Conservation (phyloP, 1,284 basidiomycete species). For the Apiotrichum siamense region DNA sequence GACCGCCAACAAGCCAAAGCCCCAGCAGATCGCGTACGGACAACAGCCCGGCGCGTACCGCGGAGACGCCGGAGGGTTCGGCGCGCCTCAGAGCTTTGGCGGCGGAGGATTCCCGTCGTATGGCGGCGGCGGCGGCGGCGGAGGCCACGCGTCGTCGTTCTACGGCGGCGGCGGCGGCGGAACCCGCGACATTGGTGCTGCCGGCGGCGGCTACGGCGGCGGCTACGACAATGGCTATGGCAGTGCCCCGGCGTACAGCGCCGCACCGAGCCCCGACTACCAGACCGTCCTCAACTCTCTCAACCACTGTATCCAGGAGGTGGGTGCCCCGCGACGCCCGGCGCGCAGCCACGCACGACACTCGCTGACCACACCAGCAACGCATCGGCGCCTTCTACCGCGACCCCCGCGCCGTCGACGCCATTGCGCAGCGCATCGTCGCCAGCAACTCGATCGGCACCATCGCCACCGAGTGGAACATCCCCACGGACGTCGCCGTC, state of each 20-base stretch:
- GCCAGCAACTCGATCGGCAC: slow-evolving; percentile 40
- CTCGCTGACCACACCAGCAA: slow-evolving; percentile 30
- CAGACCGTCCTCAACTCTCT: slow-evolving; percentile 17
- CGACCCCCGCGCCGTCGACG: slow-evolving; percentile 46
- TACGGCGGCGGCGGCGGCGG: slow-evolving; percentile 2
- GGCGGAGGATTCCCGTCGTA: not conserved
- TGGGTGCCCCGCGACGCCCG: slow-evolving; percentile 16
- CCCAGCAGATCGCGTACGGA: not conserved
- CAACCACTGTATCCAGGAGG: slow-evolving; percentile 46
- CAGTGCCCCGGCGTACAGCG: not conserved
- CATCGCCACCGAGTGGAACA: slow-evolving; percentile 47
- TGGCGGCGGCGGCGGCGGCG: slow-evolving; percentile 2
- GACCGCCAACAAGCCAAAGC: slow-evolving; percentile 9
- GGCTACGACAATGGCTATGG: not conserved
- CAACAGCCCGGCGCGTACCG: slow-evolving; percentile 1
- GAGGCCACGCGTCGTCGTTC: not conserved
- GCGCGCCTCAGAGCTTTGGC: too few species aligned
- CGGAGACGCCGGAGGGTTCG: not conserved
- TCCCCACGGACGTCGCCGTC: slow-evolving; percentile 47
- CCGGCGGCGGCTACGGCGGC: not conserved
- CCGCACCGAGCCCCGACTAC: slow-evolving; percentile 2
- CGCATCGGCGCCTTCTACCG: slow-evolving; percentile 49
- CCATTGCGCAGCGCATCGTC: slow-evolving; percentile 47
- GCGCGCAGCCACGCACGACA: not conserved
- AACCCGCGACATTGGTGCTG: slow-evolving; percentile 1